Evolutionary conservation across 257 asterid species (phyloP).

Genomic region (Rehmannia glutinosa): DNA sequence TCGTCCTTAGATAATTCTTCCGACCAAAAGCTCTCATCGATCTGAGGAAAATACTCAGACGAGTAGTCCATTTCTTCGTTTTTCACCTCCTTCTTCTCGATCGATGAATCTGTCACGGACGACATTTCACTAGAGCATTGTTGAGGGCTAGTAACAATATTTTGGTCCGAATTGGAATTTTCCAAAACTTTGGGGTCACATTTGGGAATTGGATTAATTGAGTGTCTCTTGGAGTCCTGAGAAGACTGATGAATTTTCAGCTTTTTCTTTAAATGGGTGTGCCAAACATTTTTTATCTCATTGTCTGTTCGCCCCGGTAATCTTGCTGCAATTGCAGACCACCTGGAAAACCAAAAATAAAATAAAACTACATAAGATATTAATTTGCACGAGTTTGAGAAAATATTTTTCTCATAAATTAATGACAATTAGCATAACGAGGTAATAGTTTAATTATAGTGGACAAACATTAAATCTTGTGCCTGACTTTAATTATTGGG

Average conservation of each 20-base stretch:
- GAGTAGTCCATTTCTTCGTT: conserved; percentile 46
- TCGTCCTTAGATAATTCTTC: conserved; percentile 35
- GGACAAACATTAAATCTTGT: conserved; percentile 36
- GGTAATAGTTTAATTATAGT: conserved; percentile 26
- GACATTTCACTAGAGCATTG: conserved; percentile 58
- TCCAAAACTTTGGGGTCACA: conserved; percentile 22
- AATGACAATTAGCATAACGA: conserved; percentile 20
- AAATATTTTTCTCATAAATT: not conserved
- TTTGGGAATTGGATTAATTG: conserved; percentile 13
- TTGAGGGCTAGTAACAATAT: conserved; percentile 28
- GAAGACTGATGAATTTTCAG: conserved; percentile 28
- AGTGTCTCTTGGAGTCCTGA: conserved; percentile 35
- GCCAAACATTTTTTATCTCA: conserved; percentile 91
- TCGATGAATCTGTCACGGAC: conserved; percentile 41
- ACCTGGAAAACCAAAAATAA: conserved; percentile 35
- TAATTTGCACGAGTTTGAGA: no score
- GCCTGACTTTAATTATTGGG: conserved; percentile 17
- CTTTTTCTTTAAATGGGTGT: conserved; percentile 77
- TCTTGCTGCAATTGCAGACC: conserved; percentile 88
- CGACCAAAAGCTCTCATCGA: conserved; percentile 73
- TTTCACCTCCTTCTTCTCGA: conserved; percentile 9
- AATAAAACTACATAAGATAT: not conserved
- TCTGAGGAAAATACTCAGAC: conserved; percentile 36
- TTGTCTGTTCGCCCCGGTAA: conserved; percentile 88
- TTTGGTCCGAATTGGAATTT: conserved; percentile 1